Conservation (phyloP, 345 rosid genomes). For the Anastatica hierochuntica region DNA sequence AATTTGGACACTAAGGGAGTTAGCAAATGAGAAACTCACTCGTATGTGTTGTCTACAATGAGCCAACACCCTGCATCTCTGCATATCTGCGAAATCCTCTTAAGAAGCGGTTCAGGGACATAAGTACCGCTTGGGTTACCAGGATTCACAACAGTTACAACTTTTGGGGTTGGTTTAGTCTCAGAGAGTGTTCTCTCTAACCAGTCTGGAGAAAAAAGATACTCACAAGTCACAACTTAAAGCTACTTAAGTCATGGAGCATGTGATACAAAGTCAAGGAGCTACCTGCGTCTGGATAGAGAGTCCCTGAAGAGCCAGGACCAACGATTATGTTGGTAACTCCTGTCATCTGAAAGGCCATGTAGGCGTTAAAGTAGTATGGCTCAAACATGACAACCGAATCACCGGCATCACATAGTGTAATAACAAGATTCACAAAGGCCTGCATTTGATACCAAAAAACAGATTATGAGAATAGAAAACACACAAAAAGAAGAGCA, state of each 20-base stretch:
- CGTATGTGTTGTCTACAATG: slow-evolving; percentile 91
- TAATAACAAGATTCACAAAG: slow-evolving; percentile 77
- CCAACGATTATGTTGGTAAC: slow-evolving; percentile 79
- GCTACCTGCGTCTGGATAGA: slow-evolving; percentile 85
- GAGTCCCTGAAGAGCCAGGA: slow-evolving; percentile 57
- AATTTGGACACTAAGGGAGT: background rate
- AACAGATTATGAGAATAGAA: background rate
- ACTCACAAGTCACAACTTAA: slow-evolving; percentile 7
- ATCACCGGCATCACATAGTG: slow-evolving; percentile 84
- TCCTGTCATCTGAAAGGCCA: slow-evolving; percentile 99
- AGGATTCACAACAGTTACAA: slow-evolving; percentile 93
- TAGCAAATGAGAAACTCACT: slow-evolving; percentile 45
- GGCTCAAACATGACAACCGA: slow-evolving; percentile 93
- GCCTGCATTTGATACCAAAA: slow-evolving; percentile 44
- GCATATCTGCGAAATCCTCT: slow-evolving; percentile 87
- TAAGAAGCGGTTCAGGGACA: slow-evolving; percentile 85
- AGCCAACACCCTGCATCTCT: slow-evolving; percentile 86
- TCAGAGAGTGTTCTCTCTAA: slow-evolving; percentile 55
- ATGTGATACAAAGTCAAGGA: background rate
- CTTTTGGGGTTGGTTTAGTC: slow-evolving; percentile 73
- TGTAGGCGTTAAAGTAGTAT: slow-evolving; percentile 92
- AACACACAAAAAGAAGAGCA: background rate
- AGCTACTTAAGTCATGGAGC: background rate
- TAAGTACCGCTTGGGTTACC: slow-evolving; percentile 95
- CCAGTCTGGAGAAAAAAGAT: slow-evolving; percentile 54